phyloP scores from a whole-genome alignment of 148 eudicot species.

The Polygonum maritimum region DNA sequence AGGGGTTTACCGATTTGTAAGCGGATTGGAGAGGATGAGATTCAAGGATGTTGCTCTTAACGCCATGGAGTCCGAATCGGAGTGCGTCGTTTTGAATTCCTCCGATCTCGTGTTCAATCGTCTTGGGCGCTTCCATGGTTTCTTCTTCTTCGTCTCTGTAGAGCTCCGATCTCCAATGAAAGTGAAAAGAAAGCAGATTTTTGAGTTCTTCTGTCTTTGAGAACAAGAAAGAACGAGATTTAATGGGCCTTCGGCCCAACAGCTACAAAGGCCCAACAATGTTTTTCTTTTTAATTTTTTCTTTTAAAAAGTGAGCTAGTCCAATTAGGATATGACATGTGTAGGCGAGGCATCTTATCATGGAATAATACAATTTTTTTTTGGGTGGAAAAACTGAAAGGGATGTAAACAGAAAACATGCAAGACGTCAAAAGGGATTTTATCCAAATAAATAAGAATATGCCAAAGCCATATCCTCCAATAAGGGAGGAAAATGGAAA shows the following conservation, averaged over 20 bases:
- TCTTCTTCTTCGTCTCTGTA: neutral
- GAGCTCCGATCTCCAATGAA: neutral
- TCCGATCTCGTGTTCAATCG: slow-evolving; percentile 63
- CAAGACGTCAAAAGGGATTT: neutral
- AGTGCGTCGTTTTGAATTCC: slow-evolving; percentile 53
- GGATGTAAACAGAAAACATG: neutral
- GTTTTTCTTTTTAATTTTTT: too few species aligned
- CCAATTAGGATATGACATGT: neutral
- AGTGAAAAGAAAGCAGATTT: neutral
- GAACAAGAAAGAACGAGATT: neutral
- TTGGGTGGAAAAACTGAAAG: neutral
- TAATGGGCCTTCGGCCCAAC: neutral
- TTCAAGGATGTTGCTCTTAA: slow-evolving; percentile 69
- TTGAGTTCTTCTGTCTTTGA: neutral
- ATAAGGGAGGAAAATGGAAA: neutral
- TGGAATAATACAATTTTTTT: neutral
- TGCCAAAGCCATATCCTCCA: neutral
- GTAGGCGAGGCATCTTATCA: neutral
- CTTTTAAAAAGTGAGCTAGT: too few species aligned
- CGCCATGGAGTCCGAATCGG: slow-evolving; percentile 73
- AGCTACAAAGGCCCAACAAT: neutral
- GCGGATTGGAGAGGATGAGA: slow-evolving; percentile 78
- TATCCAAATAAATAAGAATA: neutral
- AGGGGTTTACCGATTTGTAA: slow-evolving; percentile 32
- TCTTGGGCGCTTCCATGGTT: slow-evolving; percentile 37